A percentile compares a stretch with the other conserved stretches of the same genome.
Conservation (phyloP, 139 green algal genomes). For the Mychonastes homosphaera region DNA sequence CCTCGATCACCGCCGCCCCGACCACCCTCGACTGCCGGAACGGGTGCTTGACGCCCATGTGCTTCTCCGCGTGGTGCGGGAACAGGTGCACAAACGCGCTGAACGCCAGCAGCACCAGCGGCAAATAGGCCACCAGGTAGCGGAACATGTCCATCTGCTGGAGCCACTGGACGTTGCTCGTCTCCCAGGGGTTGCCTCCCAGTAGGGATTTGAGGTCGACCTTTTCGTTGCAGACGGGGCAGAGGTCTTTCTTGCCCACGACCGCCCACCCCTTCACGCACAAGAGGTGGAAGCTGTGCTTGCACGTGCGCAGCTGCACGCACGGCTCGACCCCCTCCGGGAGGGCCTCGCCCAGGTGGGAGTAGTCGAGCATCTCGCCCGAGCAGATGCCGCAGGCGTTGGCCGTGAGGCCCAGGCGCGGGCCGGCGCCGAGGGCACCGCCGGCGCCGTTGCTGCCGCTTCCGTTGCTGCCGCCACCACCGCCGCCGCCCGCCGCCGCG, state of each 20-base stretch:
- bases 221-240: slow-evolving; percentile 65
- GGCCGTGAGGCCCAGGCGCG: slow-evolving; percentile 28
- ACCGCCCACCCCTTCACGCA: slow-evolving; percentile 83
- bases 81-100: slow-evolving; percentile 36
- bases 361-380: slow-evolving; percentile 48
- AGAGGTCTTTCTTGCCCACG: slow-evolving; percentile 73
- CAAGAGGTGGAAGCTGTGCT: slow-evolving; percentile 79
- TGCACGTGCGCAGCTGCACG: slow-evolving; percentile 72
- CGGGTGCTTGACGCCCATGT: neutral
- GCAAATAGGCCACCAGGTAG: slow-evolving; percentile 68
- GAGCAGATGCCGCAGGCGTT: slow-evolving; percentile 73
- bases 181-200: slow-evolving; percentile 56
- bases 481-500: neutral
- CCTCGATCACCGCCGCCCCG: neutral
- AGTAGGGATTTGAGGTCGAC: slow-evolving; percentile 56
- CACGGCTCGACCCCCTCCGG: slow-evolving; percentile 19
- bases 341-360: slow-evolving; percentile 23
- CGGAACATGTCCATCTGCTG: slow-evolving; percentile 66
- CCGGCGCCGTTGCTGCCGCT: too few species aligned
- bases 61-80: slow-evolving; percentile 6
- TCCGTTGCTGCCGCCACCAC: neutral
- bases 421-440: slow-evolving; percentile 33
- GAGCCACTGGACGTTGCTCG: slow-evolving; percentile 55
- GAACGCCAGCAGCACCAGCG: slow-evolving; percentile 45
- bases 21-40: neutral